phyloP scores from a whole-genome alignment of 1,284 basidiomycete genomes.

The Sanghuangporus sanghuang region DNA sequence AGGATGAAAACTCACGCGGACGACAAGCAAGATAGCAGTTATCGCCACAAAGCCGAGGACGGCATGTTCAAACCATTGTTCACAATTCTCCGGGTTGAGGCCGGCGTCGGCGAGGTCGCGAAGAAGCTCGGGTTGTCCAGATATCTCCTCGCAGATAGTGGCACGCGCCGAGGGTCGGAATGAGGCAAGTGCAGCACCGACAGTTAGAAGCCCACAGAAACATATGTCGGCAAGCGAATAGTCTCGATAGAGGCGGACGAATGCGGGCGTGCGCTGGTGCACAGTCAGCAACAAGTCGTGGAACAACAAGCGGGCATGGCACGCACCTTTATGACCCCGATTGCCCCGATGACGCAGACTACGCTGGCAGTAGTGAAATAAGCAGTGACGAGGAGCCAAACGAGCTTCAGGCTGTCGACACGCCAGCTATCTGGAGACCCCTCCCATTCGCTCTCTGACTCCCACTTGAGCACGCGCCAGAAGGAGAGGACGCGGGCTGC shows the following conservation, averaged over 20 bases:
- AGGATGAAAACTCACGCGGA: constrained; percentile 45
- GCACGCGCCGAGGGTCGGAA: constrained; percentile 50
- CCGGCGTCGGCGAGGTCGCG: constrained; percentile 66
- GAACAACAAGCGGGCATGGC: not conserved
- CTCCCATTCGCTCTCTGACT: constrained; percentile 70
- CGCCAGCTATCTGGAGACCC: constrained; percentile 51
- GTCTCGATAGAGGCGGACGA: constrained; percentile 62
- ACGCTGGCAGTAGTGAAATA: constrained; percentile 61
- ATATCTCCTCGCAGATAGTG: constrained; percentile 65
- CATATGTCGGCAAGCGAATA: constrained; percentile 71
- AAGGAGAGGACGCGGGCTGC: constrained; percentile 50
- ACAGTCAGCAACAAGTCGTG: constrained; percentile 7
- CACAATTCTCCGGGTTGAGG: constrained; percentile 70
- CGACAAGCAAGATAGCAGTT: constrained; percentile 55
- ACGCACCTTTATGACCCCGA: constrained; percentile 63
- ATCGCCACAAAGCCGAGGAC: constrained; percentile 51
- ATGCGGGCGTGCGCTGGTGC: constrained; percentile 44
- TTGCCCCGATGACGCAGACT: constrained; percentile 56
- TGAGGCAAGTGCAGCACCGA: constrained; percentile 50
- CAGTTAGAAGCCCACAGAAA: constrained; percentile 53
- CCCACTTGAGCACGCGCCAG: constrained; percentile 61
- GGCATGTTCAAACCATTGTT: constrained; percentile 67
- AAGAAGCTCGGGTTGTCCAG: constrained; percentile 66
- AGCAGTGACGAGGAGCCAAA: constrained; percentile 58
- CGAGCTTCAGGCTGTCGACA: constrained; percentile 54